Evolutionary conservation across 805 yeast species (phyloP).

Genomic region (Sugiyamaella valdiviana): DNA sequence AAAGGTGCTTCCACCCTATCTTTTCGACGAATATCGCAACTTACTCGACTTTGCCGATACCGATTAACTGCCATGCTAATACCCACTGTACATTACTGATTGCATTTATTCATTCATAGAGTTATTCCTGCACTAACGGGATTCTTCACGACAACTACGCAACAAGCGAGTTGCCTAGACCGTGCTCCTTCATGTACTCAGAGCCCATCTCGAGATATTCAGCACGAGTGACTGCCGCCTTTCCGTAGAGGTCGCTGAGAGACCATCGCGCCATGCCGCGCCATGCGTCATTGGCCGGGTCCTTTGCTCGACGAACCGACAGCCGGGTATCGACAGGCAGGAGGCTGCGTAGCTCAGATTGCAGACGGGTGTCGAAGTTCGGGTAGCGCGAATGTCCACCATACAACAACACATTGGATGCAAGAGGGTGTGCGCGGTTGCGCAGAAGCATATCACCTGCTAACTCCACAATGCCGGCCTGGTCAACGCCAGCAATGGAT

Average conservation of each 20-base stretch:
- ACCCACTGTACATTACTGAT: too few species aligned
- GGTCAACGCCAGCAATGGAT: constrained; percentile 88
- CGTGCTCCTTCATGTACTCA: constrained; percentile 83
- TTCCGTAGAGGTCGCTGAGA: constrained; percentile 38
- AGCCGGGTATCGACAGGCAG: constrained; percentile 65
- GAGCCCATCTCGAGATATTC: constrained; percentile 88
- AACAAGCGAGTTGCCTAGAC: constrained; percentile 51
- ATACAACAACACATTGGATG: constrained; percentile 65
- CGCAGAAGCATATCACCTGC: constrained; percentile 58
- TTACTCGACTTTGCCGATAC: background rate
- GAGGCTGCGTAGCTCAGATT: constrained; percentile 58
- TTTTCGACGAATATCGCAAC: background rate
- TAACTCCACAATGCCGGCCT: constrained; percentile 85
- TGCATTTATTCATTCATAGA: too few species aligned
- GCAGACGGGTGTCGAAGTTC: constrained; percentile 63
- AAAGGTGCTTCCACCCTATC: background rate
- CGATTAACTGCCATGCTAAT: background rate
- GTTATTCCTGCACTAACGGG: background rate
- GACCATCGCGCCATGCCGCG: constrained; percentile 87
- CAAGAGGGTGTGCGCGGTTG: constrained; percentile 43
- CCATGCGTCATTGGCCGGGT: constrained; percentile 84
- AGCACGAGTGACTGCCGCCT: constrained; percentile 50
- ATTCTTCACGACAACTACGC: background rate
- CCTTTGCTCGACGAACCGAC: constrained; percentile 53
- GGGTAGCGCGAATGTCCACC: constrained; percentile 75